phyloP scores from a whole-genome alignment of 176 grass and related monocot genomes.

The Eremochloa ophiuroides region DNA sequence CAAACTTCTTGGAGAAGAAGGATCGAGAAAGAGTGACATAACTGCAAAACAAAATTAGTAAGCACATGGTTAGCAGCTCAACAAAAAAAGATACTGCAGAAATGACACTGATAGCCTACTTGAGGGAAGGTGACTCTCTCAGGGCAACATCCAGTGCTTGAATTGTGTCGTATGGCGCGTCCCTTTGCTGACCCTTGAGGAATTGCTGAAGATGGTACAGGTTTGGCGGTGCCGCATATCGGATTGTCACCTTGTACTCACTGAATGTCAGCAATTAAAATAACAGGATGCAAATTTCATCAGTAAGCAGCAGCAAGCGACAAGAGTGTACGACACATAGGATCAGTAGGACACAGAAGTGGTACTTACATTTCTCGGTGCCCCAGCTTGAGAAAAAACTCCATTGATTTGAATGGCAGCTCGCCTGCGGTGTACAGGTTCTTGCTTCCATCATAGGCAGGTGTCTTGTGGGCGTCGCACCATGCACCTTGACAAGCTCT shows the following conservation, averaged over 20 bases:
- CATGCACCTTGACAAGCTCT: conserved; percentile 41
- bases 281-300: conserved; percentile 15
- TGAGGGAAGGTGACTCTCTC: conserved; percentile 61
- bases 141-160: conserved; percentile 78
- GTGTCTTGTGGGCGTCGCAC: conserved; percentile 8
- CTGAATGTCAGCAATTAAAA: conserved; percentile 32
- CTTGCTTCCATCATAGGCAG: conserved; percentile 76
- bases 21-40: conserved; percentile 67
- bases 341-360: background rate
- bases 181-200: conserved; percentile 32
- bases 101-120: conserved; percentile 30
- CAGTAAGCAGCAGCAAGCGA: conserved; percentile 9
- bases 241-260: conserved; percentile 62
- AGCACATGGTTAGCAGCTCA: background rate
- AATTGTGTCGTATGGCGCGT: conserved; percentile 58
- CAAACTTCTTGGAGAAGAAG: conserved; percentile 63
- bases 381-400: conserved; percentile 65
- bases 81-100: background rate
- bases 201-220: conserved; percentile 55
- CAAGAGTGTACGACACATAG: background rate
- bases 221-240: conserved; percentile 34
- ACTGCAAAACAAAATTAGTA: conserved; percentile 32
- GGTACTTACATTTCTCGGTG: conserved; percentile 15
- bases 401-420: conserved; percentile 58
- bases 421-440: conserved; percentile 69